These are phyloP conservation scores for Rhytidiadelphus loreus DNA, from an alignment of 225 moss, liverwort and hornwort genomes.

Conservation along the genomic window DNA sequence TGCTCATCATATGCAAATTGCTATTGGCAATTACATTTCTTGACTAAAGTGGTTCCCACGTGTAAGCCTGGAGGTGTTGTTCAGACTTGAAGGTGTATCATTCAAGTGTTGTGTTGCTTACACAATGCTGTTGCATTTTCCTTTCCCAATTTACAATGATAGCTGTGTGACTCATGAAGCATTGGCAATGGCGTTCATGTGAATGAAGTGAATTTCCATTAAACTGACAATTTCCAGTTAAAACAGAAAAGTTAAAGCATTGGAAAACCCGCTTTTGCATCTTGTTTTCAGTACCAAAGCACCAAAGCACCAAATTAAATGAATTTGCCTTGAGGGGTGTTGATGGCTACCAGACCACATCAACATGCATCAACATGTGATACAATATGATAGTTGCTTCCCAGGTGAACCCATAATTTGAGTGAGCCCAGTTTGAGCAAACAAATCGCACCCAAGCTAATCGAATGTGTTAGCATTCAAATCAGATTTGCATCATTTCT, in stretches of 20 bases:
- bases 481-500: background rate
- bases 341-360: background rate
- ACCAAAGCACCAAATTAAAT: background rate
- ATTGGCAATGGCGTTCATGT: background rate
- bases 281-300: background rate
- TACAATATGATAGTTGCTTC: background rate
- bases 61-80: background rate
- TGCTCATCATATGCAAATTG: background rate
- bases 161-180: accelerated
- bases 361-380: background rate
- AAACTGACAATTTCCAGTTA: background rate
- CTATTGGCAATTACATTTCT: background rate
- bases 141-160: background rate
- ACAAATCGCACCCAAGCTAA: background rate
- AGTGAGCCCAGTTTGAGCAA: background rate
- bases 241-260: background rate
- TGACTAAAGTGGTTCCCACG: background rate
- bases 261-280: accelerated
- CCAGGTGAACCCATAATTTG: background rate
- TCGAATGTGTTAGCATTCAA: background rate
- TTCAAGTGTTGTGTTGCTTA: background rate
- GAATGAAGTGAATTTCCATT: background rate
- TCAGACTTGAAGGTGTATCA: background rate
- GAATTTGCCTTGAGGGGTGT: background rate
- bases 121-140: background rate